Evolutionary conservation across 2,329 filamentous ascomycete species (phyloP), one percentile per base, ranked within the genome.

Genomic region (Cryphonectria radicalis): DNA sequence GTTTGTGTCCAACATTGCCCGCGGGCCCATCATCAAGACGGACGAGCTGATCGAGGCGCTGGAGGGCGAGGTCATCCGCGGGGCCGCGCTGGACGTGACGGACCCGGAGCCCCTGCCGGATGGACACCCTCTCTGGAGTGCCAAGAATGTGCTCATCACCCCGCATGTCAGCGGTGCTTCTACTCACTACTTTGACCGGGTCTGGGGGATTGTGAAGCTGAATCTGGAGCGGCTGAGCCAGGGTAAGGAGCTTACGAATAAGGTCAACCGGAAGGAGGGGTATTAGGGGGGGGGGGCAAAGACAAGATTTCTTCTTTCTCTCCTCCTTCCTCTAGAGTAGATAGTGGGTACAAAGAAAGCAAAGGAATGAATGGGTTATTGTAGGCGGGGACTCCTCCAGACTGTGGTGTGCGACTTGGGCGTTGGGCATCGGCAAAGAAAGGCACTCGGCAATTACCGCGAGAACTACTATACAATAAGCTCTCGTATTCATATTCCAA

Each of bases 81-180:
- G 93, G 42, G 93, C 93, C 0, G 92, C 92, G 1, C 80, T 95
- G 57, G 93, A 95, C 77, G 93, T 95, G 0, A 92, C 92, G 1
- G 92, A 95, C 72, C 93, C 93, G 0, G 93, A 95, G 79, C 93
- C 93, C 0, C 78, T 95, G 73, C 92, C 92, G 0, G 80, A 84
- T 2, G 88, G 91, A 5, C 89, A 92, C 77, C 86, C 88, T 73
- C 81, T 95, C 66, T 95, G 92, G 92, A 86, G 83, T 37, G 83
- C 90, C 19, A 87, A 88, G 72, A 94, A 94, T 78, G 84, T 91
- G 22, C 86, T 91, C 67, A 87, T 95, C 63, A 86, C 85, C 32
- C 86, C 86, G 22, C 86, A 87, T 73, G 78, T 87, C 14, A 86
- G 84, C 66, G 83, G 82, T 0, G 74, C 73, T 7, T 84, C 84